Conservation (phyloP, 768 basidiomycete species). For the Trametes punicea region DNA sequence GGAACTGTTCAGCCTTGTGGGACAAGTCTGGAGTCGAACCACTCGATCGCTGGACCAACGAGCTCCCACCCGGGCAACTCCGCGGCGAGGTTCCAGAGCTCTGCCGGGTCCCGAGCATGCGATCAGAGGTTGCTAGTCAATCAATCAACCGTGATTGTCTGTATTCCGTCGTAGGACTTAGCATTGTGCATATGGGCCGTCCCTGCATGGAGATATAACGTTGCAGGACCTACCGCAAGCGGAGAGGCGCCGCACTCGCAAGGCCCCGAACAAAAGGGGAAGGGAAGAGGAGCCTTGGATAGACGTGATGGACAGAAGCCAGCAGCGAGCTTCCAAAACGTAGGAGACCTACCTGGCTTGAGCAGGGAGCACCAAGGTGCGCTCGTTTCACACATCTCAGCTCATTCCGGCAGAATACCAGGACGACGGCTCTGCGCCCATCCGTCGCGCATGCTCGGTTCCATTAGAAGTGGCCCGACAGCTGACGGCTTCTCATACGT, state of each 20-base stretch:
- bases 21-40: not conserved
- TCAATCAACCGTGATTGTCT: not conserved
- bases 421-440: not conserved
- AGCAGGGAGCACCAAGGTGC: not conserved
- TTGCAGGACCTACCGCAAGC: too few species aligned
- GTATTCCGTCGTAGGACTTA: not conserved
- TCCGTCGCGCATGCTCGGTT: not conserved
- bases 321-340: not conserved
- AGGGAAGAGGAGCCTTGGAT: not conserved
- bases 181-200: too few species aligned
- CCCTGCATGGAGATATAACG: too few species aligned
- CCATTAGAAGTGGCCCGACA: not conserved
- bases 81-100: not conserved
- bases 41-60: constrained; percentile 4
- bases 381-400: not conserved
- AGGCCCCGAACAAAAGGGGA: not conserved
- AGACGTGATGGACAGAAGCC: constrained; percentile 8
- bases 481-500: not conserved
- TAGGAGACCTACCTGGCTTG: constrained; percentile 3
- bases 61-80: not conserved
- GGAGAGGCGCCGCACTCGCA: too few species aligned
- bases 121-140: not conserved
- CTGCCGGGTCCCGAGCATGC: not conserved
- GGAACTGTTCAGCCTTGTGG: not conserved
- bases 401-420: not conserved